Base-by-base conservation (phyloP, 1,284 basidiomycete genomes). In the Boletus mariae region DNA sequence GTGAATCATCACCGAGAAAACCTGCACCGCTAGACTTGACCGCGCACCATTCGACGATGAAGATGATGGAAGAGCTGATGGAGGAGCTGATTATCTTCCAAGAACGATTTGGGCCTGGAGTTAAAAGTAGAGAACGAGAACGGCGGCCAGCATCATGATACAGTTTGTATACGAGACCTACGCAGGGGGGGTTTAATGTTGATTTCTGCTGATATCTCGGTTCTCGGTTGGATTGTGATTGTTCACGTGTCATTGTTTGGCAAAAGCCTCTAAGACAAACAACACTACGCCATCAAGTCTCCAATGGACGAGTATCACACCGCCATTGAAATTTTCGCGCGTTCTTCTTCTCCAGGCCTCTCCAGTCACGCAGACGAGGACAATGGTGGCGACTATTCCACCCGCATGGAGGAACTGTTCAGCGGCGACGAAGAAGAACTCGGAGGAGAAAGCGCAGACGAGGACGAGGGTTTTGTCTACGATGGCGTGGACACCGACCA, bases 41-140 rank as follows among this genome's bases (percentile, higher is more conserved):
- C 9, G 32, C 52, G 8, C 57, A 61, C 25, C 62, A 62, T 45
- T 73, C 73, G 55, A 87, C 86, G 45, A 85, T 89, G 78, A 84
- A 82, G 71, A 78, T 90, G 74, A 90, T 95, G 84, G 92, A 94
- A 70, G 87, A 88, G 62, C 74, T 96, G 5, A 92, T 92, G 81
- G 82, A 89, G 63, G 92, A 94, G 66, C 71, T 95, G 40, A 90
- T 92, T 58, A 76, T 72, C 45, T 95, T 95, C 67, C 92, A 95
- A 72, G 91, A 94, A 67, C 80, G 84, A 49, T 94, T 90, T 74
- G 87, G 89, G 25, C 76, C 77, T 7, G 77, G 81, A 40, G 67
- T 73, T 46, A 80, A 84, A 71, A 75, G 71, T 54, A 80, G 83
- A 64, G 83, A 85, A 43, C 76, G 83, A 51, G 76, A 78, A 50